A percentile compares a stretch with the other conserved stretches of the same genome.
Evolutionary conservation across 2,329 filamentous ascomycete genomes (phyloP).

Genomic region (Colletotrichum incanum): DNA sequence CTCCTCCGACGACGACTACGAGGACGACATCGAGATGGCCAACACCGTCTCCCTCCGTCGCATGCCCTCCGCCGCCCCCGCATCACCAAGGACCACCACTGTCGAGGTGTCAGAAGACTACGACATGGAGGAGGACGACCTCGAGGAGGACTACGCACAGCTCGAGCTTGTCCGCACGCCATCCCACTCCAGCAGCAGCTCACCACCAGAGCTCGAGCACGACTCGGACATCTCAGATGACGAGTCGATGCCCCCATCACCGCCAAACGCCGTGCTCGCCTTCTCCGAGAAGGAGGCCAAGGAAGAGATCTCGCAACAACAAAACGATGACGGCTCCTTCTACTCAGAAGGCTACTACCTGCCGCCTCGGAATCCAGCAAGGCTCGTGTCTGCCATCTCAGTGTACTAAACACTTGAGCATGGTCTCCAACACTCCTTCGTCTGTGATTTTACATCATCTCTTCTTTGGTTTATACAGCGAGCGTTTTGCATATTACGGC

Average conservation of each 20-base stretch:
- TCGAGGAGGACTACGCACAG: slow-evolving; percentile 76
- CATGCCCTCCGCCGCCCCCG: slow-evolving; percentile 55
- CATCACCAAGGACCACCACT: slow-evolving; percentile 47
- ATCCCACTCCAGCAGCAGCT: slow-evolving; percentile 70
- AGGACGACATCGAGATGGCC: slow-evolving; percentile 73
- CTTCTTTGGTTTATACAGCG: slow-evolving; percentile 39
- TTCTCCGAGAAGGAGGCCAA: slow-evolving; percentile 73
- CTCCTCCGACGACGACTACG: slow-evolving; percentile 63
- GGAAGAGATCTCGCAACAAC: slow-evolving; percentile 56
- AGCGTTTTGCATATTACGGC: slow-evolving; percentile 49
- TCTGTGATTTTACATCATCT: slow-evolving; percentile 41
- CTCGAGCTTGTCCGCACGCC: slow-evolving; percentile 79
- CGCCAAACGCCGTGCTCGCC: slow-evolving; percentile 69
- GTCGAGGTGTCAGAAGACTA: slow-evolving; percentile 58
- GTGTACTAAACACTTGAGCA: slow-evolving; percentile 62
- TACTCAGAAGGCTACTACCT: slow-evolving; percentile 71
- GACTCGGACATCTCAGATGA: slow-evolving; percentile 80
- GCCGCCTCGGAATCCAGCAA: slow-evolving; percentile 65
- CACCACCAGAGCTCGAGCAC: slow-evolving; percentile 80
- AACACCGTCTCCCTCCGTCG: slow-evolving; percentile 64
- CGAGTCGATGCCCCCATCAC: slow-evolving; percentile 81
- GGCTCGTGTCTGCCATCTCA: slow-evolving; percentile 69
- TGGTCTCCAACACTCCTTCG: slow-evolving; percentile 31
- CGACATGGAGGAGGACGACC: slow-evolving; percentile 67
- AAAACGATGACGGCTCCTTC: slow-evolving; percentile 58